These are phyloP conservation scores for Fusarium austroafricanum DNA, from an alignment of 2,329 filamentous ascomycete genomes.

Conservation along the genomic window DNA sequence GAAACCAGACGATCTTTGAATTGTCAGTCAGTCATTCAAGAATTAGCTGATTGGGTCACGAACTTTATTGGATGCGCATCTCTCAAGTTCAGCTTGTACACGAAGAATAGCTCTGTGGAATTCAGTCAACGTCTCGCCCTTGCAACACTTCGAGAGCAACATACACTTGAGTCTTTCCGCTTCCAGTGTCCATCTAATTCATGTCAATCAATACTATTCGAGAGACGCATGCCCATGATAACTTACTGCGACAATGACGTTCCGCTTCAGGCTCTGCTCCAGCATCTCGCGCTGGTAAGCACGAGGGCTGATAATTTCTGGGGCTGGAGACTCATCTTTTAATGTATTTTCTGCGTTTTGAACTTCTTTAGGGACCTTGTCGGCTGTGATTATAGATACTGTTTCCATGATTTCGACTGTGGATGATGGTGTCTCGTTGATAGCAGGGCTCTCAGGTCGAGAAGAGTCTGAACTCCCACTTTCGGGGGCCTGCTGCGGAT, in stretches of 20 bases:
- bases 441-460: slow-evolving; percentile 3
- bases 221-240: not conserved
- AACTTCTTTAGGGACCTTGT: not conserved
- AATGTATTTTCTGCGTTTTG: not conserved
- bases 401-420: slow-evolving; percentile 31
- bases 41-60: slow-evolving; percentile 57
- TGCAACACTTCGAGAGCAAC: slow-evolving; percentile 38
- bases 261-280: slow-evolving; percentile 72
- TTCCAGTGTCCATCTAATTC: slow-evolving; percentile 81
- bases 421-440: slow-evolving; percentile 1
- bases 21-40: slow-evolving; percentile 24
- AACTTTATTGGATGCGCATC: slow-evolving; percentile 65
- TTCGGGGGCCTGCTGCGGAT: not conserved
- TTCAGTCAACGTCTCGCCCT: slow-evolving; percentile 31
- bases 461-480: slow-evolving; percentile 16
- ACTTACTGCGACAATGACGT: slow-evolving; percentile 77
- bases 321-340: slow-evolving; percentile 3
- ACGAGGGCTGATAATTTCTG: slow-evolving; percentile 58
- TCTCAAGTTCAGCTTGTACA: slow-evolving; percentile 73
- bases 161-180: slow-evolving; percentile 82
- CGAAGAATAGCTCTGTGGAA: slow-evolving; percentile 71
- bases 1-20: slow-evolving; percentile 74
- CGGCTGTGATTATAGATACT: slow-evolving; percentile 8
- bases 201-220: slow-evolving; percentile 1
- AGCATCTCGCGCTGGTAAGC: slow-evolving; percentile 84